Conservation (phyloP, 1,139 yeast genomes). For the Sugiyamaella xylanicola region DNA sequence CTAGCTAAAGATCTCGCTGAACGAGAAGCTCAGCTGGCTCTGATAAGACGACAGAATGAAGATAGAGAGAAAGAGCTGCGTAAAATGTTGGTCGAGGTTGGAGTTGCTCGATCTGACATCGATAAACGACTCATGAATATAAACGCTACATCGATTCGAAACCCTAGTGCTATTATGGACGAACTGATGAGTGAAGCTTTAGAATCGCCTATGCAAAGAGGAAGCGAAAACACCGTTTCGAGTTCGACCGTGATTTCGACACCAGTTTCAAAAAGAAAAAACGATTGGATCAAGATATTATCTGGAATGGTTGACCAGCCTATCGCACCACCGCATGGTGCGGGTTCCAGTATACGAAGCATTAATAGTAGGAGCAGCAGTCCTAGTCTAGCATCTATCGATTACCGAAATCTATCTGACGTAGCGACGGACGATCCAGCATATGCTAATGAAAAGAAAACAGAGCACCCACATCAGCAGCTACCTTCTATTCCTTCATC, state of each 20-base stretch:
- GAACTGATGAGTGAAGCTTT: slow-evolving; percentile 43
- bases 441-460: background rate
- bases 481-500: background rate
- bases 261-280: slow-evolving; percentile 6
- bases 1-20: slow-evolving; percentile 53
- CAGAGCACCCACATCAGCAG: background rate
- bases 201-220: slow-evolving; percentile 15
- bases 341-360: background rate
- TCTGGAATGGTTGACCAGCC: slow-evolving; percentile 6
- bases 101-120: slow-evolving; percentile 50
- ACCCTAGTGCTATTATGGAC: slow-evolving; percentile 35
- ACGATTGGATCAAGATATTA: slow-evolving; percentile 10
- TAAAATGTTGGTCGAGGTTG: slow-evolving; percentile 49
- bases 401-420: background rate
- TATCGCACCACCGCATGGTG: background rate
- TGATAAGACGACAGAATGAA: slow-evolving; percentile 48
- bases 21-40: slow-evolving; percentile 52
- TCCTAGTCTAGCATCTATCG: background rate
- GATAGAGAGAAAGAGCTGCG: slow-evolving; percentile 50
- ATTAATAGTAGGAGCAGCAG: background rate
- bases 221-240: background rate
- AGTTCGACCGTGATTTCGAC: background rate
- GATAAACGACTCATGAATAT: slow-evolving; percentile 45
- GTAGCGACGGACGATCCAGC: background rate
- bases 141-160: slow-evolving; percentile 32